A percentile compares a stretch with the other conserved stretches of the same genome.
phyloP scores from a whole-genome alignment of 1,284 basidiomycete species.

The Anthracocystis panici-leucophaei region DNA sequence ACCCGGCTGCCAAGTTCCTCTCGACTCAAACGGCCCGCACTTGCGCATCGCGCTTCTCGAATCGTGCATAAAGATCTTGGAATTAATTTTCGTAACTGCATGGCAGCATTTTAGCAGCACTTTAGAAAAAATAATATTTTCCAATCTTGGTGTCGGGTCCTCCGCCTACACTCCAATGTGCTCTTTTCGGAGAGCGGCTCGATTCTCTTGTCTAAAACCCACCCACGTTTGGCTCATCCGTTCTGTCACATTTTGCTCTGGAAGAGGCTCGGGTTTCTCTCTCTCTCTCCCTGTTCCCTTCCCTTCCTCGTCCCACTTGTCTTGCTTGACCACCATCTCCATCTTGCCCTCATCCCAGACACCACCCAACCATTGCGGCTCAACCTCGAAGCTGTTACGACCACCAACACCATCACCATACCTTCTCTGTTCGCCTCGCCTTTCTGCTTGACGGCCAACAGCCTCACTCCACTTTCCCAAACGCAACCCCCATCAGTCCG shows the following conservation, averaged over 20 bases:
- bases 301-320: background rate
- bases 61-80: conserved; percentile 1
- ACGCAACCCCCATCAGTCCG: no score
- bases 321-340: conserved; percentile 4
- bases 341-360: background rate
- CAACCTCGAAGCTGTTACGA: no score
- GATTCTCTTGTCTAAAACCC: background rate
- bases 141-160: background rate
- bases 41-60: conserved; percentile 5
- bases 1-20: background rate
- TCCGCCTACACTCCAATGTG: background rate
- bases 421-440: no score
- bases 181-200: no score
- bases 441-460: no score
- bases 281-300: background rate
- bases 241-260: conserved; percentile 4
- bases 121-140: background rate
- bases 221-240: conserved; percentile 1
- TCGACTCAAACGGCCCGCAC: background rate
- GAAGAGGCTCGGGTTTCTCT: background rate
- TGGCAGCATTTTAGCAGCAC: background rate
- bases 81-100: background rate
- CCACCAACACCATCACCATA: background rate
- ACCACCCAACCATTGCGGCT: no score
- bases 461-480: no score